Evolutionary conservation across 176 grass and related monocot species (phyloP).

Genomic region (Oryza meridionalis): DNA sequence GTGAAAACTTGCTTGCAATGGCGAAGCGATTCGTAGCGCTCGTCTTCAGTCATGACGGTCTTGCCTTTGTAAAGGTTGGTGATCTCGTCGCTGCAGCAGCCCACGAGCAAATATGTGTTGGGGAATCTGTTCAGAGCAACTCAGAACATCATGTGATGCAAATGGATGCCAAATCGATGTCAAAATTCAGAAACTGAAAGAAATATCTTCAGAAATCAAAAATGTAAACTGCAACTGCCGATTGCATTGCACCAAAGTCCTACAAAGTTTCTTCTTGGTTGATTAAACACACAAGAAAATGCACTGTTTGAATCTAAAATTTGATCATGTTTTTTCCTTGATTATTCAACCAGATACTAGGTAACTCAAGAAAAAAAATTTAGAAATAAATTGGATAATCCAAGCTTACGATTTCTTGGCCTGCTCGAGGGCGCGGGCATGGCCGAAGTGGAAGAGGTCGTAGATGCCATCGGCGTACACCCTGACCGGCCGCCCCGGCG

Average conservation of each 20-base stretch:
- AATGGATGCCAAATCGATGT: neutral
- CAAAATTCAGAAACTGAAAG: neutral
- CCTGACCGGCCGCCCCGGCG: constrained; percentile 41
- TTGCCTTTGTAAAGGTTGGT: constrained; percentile 72
- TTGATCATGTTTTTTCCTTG: neutral
- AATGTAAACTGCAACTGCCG: neutral
- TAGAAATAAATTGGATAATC: neutral
- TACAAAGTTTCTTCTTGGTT: neutral
- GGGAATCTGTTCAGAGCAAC: constrained; percentile 53
- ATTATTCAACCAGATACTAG: neutral
- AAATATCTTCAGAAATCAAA: neutral
- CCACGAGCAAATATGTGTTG: constrained; percentile 71
- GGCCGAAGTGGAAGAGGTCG: constrained; percentile 80
- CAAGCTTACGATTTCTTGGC: constrained; percentile 66
- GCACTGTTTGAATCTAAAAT: too few relatives aligned
- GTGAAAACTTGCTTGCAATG: constrained; percentile 69
- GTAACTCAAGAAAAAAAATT: neutral
- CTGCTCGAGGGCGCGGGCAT: constrained; percentile 73
- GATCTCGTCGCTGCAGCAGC: constrained; percentile 79
- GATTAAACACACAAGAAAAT: neutral
- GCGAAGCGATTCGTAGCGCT: constrained; percentile 80
- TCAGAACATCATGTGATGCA: neutral
- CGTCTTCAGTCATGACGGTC: constrained; percentile 73
- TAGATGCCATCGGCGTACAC: constrained; percentile 76
- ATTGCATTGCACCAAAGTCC: neutral